Evolutionary conservation across 192 early-diverging fungal genomes (phyloP), one percentile per base, ranked within the genome.

Genomic region (Linnemannia schmuckeri): DNA sequence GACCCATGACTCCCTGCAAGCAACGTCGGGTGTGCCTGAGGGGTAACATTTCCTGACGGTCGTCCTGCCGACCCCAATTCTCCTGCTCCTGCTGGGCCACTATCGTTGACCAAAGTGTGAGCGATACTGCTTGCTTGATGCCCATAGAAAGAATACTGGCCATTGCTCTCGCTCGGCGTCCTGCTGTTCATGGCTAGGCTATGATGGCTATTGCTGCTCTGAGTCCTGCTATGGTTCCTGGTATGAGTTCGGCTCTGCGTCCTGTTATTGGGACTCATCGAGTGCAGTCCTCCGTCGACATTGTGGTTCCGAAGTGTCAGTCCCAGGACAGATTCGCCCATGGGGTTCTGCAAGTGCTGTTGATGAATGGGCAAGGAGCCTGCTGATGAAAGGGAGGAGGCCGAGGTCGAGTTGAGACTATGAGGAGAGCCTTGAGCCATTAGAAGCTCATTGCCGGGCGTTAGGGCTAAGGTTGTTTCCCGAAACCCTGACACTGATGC

Each of bases 361-460:
- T 85, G 83, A 30, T 85, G 72, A 20, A 85, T 66, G 47, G 82
- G 83, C 37, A 85, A 68, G 20, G 83, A 85, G 37, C 83, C 83
- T 76, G 83, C 63, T 24, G 83, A 85, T 24, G 78, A 80, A 41
- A 85, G 46, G 0, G 83, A 85, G 13, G 83, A 85, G 15, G 83
- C 74, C 3, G 83, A 80, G 54, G 83, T 85, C 5, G 83, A 85
- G 70, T 76, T 79, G 74, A 80, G 74, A 47, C 83, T 85, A 46
- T 79, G 78, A 4, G 78, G 78, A 9, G 83, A 80, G 8, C 78
- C 77, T 33, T 79, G 78, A 22, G 78, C 38, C 22, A 83, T 44
- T 3, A 75, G 30, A 4, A 76, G 42, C 24, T 79, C 78, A 66
- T 76, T 79, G 40, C 15, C 66, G 47, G 76, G 68, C 0, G 66